Evolutionary conservation across 2,329 filamentous ascomycete species (phyloP).

Genomic region (Penicillium sclerotigenum): DNA sequence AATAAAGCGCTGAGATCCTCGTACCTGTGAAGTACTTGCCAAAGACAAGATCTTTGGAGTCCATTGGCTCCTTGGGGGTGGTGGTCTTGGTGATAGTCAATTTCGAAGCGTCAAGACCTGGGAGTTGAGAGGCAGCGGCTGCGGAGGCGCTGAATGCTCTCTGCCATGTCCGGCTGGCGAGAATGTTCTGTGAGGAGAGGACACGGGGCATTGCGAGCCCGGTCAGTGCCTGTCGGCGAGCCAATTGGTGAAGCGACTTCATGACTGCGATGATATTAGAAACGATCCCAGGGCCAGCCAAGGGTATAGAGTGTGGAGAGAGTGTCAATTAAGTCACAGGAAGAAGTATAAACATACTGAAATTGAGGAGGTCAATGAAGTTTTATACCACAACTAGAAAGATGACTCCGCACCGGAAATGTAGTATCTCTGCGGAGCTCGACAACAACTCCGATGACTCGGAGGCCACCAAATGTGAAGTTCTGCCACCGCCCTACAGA

Average conservation of each 20-base stretch:
- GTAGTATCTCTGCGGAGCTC: conserved; percentile 23
- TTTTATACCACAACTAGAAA: conserved; percentile 20
- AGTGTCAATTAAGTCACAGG: conserved; percentile 6
- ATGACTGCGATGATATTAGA: conserved; percentile 20
- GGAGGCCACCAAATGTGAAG: conserved; percentile 5
- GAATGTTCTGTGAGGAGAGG: conserved; percentile 22
- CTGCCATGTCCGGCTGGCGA: conserved; percentile 44
- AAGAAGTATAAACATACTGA: not conserved
- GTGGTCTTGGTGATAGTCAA: conserved; percentile 71
- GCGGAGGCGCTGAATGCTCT: conserved; percentile 47
- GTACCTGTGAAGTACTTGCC: conserved; percentile 85
- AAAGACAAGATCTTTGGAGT: conserved; percentile 82
- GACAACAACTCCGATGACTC: conserved; percentile 27
- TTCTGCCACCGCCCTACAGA: conserved; percentile 14
- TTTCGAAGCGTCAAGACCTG: conserved; percentile 72
- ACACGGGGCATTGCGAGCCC: conserved; percentile 24
- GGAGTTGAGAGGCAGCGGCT: conserved; percentile 43
- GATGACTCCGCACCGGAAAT: conserved; percentile 22
- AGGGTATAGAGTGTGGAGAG: not conserved
- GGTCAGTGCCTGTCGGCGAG: conserved; percentile 30
- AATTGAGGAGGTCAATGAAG: conserved; percentile 6
- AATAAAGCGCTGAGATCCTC: not conserved
- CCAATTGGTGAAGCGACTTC: conserved; percentile 38
- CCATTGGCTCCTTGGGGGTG: conserved; percentile 69
- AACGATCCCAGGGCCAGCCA: not conserved